phyloP scores from a whole-genome alignment of 2,329 filamentous ascomycete species.

The Fusarium falciforme region DNA sequence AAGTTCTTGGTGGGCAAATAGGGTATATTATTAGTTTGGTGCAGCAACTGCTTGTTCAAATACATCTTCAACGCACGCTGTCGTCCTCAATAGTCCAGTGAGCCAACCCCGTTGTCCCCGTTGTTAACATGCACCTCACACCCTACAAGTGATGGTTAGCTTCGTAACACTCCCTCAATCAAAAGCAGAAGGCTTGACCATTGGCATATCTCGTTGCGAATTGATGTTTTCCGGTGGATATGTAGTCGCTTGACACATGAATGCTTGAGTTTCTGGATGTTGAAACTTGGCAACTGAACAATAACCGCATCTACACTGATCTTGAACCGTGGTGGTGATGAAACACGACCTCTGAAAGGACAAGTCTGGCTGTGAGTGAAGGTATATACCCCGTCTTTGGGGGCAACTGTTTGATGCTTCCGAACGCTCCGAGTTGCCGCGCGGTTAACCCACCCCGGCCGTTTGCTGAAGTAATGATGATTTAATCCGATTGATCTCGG shows the following conservation, averaged over 20 bases:
- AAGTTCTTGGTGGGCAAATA: background rate
- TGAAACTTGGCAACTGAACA: background rate
- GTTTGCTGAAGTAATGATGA: conserved; percentile 5
- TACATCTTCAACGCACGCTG: background rate
- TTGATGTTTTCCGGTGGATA: background rate
- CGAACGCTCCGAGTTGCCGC: background rate
- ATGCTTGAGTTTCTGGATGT: background rate
- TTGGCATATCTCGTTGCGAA: background rate
- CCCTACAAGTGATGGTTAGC: background rate
- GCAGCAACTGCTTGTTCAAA: background rate
- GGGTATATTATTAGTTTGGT: background rate
- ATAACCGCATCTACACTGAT: background rate
- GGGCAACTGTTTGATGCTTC: background rate
- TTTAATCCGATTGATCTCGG: background rate
- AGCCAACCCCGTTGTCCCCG: too few relatives aligned
- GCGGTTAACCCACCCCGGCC: background rate
- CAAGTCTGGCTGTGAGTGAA: background rate
- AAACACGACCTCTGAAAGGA: background rate
- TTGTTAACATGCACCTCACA: background rate
- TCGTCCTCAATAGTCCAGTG: background rate
- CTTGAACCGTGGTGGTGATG: background rate
- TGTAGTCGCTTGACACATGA: background rate
- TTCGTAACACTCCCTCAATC: background rate
- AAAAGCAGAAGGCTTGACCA: background rate
- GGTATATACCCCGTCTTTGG: background rate